These are phyloP conservation scores for Nemania bipapillata DNA, from an alignment of 2,329 filamentous ascomycete species.

Conservation along the genomic window DNA sequence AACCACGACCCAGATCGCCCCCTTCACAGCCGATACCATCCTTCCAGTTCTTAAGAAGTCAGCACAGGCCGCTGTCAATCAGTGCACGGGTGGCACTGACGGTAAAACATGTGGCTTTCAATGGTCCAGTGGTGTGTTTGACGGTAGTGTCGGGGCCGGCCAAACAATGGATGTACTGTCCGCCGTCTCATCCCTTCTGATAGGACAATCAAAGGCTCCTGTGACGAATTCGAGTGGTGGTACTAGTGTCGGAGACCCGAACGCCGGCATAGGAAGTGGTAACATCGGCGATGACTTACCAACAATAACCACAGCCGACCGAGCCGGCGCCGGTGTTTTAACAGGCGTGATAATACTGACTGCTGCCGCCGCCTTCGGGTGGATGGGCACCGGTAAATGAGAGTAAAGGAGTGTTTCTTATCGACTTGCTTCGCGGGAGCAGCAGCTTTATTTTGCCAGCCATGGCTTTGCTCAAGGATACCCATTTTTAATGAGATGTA, in stretches of 20 bases:
- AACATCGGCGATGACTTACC: conserved; percentile 50
- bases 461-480: conserved; percentile 23
- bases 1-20: conserved; percentile 56
- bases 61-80: conserved; percentile 54
- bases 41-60: conserved; percentile 54
- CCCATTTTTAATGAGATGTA: conserved; percentile 24
- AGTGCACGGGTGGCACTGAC: conserved; percentile 50
- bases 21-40: conserved; percentile 53
- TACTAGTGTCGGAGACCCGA: conserved; percentile 59
- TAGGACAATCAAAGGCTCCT: conserved; percentile 55
- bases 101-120: conserved; percentile 62
- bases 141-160: conserved; percentile 67
- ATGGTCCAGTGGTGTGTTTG: conserved; percentile 61
- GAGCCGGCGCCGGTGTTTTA: conserved; percentile 61
- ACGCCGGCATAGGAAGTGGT: conserved; percentile 55
- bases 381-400: conserved; percentile 57
- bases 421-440: not conserved
- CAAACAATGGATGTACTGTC: conserved; percentile 70
- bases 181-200: conserved; percentile 65
- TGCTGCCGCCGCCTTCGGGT: conserved; percentile 57
- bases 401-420: not conserved
- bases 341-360: conserved; percentile 59
- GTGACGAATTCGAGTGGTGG: conserved; percentile 63
- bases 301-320: conserved; percentile 58
- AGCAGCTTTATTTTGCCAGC: not conserved